phyloP scores from a whole-genome alignment of 2,329 filamentous ascomycete species.

The Boeremia lycopersici region DNA sequence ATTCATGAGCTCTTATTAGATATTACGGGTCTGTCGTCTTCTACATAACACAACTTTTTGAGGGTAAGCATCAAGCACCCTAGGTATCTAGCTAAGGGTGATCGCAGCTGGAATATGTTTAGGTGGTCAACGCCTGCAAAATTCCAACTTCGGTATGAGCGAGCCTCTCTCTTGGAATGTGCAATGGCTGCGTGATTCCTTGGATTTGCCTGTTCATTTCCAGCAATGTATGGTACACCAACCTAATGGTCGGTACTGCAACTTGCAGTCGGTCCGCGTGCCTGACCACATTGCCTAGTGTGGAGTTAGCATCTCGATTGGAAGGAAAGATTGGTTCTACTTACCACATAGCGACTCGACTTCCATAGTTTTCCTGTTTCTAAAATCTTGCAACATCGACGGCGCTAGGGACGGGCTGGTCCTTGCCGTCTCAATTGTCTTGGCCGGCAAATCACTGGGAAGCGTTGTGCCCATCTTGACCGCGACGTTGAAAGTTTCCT shows the following conservation, averaged over 20 bases:
- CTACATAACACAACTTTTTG: too few species aligned
- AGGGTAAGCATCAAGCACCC: too few species aligned
- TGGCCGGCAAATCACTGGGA: neutral
- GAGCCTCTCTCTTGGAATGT: neutral
- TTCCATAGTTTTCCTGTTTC: constrained; percentile 1
- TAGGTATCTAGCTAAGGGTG: too few species aligned
- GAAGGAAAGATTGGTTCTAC: neutral
- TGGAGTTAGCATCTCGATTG: neutral
- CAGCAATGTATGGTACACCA: constrained; percentile 6
- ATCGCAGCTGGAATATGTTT: neutral
- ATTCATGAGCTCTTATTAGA: too few species aligned
- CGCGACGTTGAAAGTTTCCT: neutral
- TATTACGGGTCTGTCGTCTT: too few species aligned
- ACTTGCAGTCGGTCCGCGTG: constrained; percentile 1
- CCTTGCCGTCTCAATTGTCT: constrained; percentile 6
- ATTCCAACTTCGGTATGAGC: neutral
- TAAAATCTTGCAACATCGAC: constrained; percentile 9
- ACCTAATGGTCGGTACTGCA: constrained; percentile 4
- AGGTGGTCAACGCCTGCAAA: neutral
- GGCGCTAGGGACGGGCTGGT: constrained; percentile 7
- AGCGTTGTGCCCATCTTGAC: constrained; percentile 3
- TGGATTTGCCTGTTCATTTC: constrained; percentile 7
- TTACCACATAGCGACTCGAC: constrained; percentile 1
- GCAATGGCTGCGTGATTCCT: neutral
- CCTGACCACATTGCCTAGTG: neutral